Percentiles rank a stretch among this genome's conserved stretches.
Evolutionary conservation across 176 grass and related monocot genomes (phyloP).

Genomic region (Lolium perenne): DNA sequence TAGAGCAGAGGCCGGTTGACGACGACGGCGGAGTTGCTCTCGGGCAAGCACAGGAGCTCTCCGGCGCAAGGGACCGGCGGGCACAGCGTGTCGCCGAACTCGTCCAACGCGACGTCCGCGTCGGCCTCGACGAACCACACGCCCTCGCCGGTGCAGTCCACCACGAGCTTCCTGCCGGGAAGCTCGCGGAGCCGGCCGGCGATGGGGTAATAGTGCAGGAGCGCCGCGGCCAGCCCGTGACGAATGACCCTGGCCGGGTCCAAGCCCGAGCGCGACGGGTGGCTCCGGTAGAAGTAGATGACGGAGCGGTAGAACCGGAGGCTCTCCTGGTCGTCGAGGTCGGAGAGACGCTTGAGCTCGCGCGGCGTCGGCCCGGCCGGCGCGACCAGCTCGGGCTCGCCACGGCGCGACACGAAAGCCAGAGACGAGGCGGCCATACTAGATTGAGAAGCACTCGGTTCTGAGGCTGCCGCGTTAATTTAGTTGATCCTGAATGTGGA

Average conservation of each 20-base stretch:
- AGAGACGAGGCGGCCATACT: slow-evolving; percentile 24
- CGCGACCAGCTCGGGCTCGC: slow-evolving; percentile 30
- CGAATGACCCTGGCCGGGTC: slow-evolving; percentile 43
- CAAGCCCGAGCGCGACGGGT: neutral
- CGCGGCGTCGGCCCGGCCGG: slow-evolving; percentile 38
- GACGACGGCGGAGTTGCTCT: slow-evolving; percentile 35
- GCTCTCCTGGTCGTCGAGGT: slow-evolving; percentile 57
- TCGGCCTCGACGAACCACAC: slow-evolving; percentile 49
- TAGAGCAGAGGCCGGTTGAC: slow-evolving; percentile 36
- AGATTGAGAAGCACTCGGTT: no score
- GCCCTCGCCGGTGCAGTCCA: slow-evolving; percentile 59
- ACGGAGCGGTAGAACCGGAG: slow-evolving; percentile 43
- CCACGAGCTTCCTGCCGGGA: slow-evolving; percentile 39
- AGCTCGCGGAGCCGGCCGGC: slow-evolving; percentile 50
- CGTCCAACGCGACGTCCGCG: slow-evolving; percentile 40
- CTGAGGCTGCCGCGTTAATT: no score
- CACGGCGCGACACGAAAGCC: slow-evolving; percentile 29
- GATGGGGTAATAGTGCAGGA: slow-evolving; percentile 55
- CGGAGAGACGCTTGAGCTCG: slow-evolving; percentile 47
- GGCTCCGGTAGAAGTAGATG: slow-evolving; percentile 36
- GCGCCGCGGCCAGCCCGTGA: slow-evolving; percentile 8
- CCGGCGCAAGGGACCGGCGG: slow-evolving; percentile 41
- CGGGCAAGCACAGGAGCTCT: slow-evolving; percentile 47
- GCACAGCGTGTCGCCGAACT: slow-evolving; percentile 17
- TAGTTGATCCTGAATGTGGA: neutral